These are phyloP conservation scores for Phyllosticta paracitricarpa DNA, from an alignment of 2,329 filamentous ascomycete genomes.

Conservation along the genomic window DNA sequence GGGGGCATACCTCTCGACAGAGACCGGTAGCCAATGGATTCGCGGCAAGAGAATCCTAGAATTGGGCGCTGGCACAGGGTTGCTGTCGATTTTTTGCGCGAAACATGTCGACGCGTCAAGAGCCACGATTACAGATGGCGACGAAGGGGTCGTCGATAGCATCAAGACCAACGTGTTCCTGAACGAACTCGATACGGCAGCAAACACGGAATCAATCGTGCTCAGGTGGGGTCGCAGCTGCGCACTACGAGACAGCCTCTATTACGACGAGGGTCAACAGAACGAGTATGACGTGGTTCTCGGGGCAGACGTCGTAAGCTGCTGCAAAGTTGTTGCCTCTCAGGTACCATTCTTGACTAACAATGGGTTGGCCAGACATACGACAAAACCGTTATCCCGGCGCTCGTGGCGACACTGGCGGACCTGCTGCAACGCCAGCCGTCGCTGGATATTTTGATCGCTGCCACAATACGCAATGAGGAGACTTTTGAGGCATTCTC, in stretches of 20 bases:
- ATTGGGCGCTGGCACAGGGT: conserved; percentile 67
- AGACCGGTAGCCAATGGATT: conserved; percentile 38
- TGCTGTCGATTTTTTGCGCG: conserved; percentile 64
- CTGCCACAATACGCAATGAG: conserved; percentile 60
- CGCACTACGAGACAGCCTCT: conserved; percentile 13
- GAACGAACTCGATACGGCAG: conserved; percentile 50
- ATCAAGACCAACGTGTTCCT: conserved; percentile 59
- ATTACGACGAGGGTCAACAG: conserved; percentile 25
- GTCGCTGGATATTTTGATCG: conserved; percentile 51
- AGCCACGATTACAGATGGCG: conserved; percentile 64
- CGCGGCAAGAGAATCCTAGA: conserved; percentile 54
- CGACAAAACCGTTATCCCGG: conserved; percentile 52
- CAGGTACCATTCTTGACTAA: background rate
- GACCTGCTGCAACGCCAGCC: conserved; percentile 52
- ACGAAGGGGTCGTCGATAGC: conserved; percentile 58
- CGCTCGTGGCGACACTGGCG: conserved; percentile 54
- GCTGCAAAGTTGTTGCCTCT: background rate
- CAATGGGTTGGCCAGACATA: conserved; percentile 46
- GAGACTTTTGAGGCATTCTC: conserved; percentile 58
- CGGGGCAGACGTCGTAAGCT: conserved; percentile 58
- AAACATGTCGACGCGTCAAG: conserved; percentile 51
- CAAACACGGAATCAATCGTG: conserved; percentile 34
- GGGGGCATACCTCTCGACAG: conserved; percentile 51
- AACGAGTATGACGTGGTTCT: conserved; percentile 50
- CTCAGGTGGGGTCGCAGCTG: conserved; percentile 56